These are phyloP conservation scores for Aquilaria sinensis DNA, from an alignment of 345 rosid genomes.

Conservation along the genomic window DNA sequence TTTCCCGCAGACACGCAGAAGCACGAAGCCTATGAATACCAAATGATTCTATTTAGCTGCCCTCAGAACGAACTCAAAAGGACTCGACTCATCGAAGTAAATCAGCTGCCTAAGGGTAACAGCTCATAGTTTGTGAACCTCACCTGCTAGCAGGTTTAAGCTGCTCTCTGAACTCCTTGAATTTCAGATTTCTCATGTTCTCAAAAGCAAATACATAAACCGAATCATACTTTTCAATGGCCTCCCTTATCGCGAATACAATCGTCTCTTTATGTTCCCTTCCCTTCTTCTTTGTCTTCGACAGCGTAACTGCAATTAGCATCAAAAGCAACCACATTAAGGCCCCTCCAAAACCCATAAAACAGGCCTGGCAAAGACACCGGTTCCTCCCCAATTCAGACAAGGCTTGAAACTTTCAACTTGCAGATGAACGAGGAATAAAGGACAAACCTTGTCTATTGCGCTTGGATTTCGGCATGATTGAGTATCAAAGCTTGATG, in stretches of 20 bases:
- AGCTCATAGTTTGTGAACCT: background rate
- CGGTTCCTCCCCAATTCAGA: background rate
- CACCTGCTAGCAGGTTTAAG: slow-evolving; percentile 75
- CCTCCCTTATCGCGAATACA: slow-evolving; percentile 63
- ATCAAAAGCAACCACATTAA: background rate
- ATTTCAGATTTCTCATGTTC: slow-evolving; percentile 93
- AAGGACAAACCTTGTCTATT: slow-evolving; percentile 52
- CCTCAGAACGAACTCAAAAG: no score
- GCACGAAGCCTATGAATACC: no score
- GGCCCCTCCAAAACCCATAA: background rate
- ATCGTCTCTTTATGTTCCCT: slow-evolving; percentile 75
- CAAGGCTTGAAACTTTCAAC: background rate
- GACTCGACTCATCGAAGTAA: no score
- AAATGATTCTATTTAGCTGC: no score
- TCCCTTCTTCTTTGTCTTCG: slow-evolving; percentile 97
- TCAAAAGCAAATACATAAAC: slow-evolving; percentile 81
- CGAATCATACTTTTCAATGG: slow-evolving; percentile 50
- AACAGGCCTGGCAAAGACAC: background rate
- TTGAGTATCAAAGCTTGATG: background rate
- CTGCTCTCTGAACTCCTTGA: slow-evolving; percentile 90
- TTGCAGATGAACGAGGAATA: background rate
- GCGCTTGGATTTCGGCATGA: slow-evolving; percentile 96
- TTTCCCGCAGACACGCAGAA: no score
- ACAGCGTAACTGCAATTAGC: slow-evolving; percentile 57
- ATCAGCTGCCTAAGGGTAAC: no score